Percentiles rank a stretch among this genome's conserved stretches.
phyloP scores from a whole-genome alignment of 345 rosid species.

The Carallia pectinifolia region DNA sequence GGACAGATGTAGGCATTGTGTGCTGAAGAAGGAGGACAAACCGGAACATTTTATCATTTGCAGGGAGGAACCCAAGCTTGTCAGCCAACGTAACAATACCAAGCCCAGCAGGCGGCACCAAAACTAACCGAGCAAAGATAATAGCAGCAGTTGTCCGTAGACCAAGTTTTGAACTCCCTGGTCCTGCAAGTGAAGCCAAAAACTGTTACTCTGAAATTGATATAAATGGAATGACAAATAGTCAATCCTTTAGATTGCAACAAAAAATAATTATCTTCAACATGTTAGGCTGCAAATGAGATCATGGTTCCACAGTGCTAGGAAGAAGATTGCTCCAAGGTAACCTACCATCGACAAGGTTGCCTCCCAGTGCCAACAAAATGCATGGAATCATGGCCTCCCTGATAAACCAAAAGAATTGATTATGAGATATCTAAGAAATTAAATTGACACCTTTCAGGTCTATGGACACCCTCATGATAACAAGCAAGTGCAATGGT shows the following conservation, averaged over 20 bases:
- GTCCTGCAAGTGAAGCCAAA: constrained; percentile 57
- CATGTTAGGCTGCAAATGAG: neutral
- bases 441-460: neutral
- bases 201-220: constrained; percentile 1
- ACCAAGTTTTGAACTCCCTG: constrained; percentile 96
- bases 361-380: constrained; percentile 92
- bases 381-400: constrained; percentile 98
- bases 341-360: constrained; percentile 82
- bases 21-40: constrained; percentile 93
- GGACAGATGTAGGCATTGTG: constrained; percentile 97
- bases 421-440: neutral
- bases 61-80: constrained; percentile 95
- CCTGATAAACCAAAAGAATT: constrained; percentile 40
- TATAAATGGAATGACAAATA: no score
- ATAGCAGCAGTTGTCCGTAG: constrained; percentile 83
- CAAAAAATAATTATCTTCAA: no score
- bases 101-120: constrained; percentile 91
- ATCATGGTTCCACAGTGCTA: neutral
- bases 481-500: neutral
- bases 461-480: neutral
- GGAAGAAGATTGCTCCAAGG: neutral
- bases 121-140: constrained; percentile 64
- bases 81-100: constrained; percentile 93
- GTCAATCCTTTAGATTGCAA: no score
- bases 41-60: constrained; percentile 87